A percentile compares a stretch with the other conserved stretches of the same genome.
These are phyloP conservation scores for Hypoxylon lienhwacheense DNA, from an alignment of 495 filamentous ascomycete species.

Conservation along the genomic window DNA sequence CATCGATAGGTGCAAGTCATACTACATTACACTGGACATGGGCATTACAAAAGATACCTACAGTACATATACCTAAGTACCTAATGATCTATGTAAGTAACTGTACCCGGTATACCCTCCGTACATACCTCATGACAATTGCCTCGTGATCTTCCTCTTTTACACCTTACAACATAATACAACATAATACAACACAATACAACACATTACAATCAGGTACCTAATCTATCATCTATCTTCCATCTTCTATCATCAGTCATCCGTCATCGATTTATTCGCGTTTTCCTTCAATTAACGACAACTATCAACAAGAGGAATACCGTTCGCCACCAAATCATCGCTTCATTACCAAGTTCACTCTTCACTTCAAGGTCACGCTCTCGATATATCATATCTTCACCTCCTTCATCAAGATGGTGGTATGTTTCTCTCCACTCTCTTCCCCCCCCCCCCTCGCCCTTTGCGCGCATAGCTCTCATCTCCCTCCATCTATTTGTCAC, in stretches of 20 bases:
- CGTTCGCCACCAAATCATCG: neutral
- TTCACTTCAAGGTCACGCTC: no score
- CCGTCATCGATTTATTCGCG: neutral
- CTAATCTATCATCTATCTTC: no score
- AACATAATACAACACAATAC: neutral
- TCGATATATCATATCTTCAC: no score
- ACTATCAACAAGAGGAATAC: neutral
- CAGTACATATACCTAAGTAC: neutral
- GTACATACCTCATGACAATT: slow-evolving; percentile 14
- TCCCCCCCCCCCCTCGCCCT: slow-evolving; percentile 4
- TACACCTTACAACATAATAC: neutral
- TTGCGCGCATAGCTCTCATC: slow-evolving; percentile 4
- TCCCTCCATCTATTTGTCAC: neutral
- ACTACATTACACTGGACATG: no score
- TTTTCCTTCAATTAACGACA: neutral
- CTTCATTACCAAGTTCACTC: slow-evolving; percentile 1
- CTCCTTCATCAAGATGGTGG: slow-evolving; percentile 29
- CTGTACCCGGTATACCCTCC: slow-evolving; percentile 3
- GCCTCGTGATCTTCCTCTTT: slow-evolving; percentile 21
- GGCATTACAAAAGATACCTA: no score
- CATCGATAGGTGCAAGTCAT: no score
- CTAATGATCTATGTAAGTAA: neutral
- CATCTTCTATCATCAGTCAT: neutral
- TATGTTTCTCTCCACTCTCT: slow-evolving; percentile 24
- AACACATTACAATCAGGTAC: slow-evolving; percentile 1